phyloP scores from a whole-genome alignment of 345 rosid species.

The Eutrema heterophyllum region DNA sequence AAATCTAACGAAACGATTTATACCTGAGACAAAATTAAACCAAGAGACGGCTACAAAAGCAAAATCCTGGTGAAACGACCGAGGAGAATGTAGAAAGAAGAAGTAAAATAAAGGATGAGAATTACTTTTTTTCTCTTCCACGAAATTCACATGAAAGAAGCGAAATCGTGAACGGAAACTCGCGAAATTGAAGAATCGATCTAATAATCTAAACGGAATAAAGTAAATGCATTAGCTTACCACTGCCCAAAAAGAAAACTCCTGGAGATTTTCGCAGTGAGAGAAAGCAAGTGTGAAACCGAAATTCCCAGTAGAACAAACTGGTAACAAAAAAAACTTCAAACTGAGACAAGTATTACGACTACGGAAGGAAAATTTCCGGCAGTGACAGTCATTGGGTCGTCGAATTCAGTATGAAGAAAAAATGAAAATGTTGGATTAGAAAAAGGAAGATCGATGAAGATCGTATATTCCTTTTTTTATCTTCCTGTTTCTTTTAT shows the following conservation, averaged over 20 bases:
- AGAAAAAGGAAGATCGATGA: neutral
- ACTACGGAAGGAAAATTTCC: neutral
- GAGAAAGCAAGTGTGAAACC: conserved; percentile 12
- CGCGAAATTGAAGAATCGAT: conserved; percentile 13
- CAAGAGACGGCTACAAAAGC: neutral
- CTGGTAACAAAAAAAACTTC: neutral
- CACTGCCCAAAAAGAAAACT: neutral
- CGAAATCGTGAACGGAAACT: conserved; percentile 24
- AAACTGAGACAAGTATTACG: neutral
- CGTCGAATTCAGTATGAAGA: neutral
- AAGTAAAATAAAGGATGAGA: neutral
- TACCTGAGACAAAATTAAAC: neutral
- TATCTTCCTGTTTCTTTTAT: neutral
- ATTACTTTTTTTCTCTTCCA: neutral
- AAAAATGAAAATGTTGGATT: neutral
- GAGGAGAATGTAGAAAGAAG: neutral
- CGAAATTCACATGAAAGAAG: conserved; percentile 16
- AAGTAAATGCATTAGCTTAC: conserved; percentile 18
- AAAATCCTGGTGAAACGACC: conserved; percentile 7
- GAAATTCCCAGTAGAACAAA: neutral
- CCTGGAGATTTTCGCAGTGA: neutral
- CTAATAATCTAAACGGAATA: neutral
- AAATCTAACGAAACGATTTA: neutral
- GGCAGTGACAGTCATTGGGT: conserved; percentile 18
- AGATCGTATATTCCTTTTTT: neutral